These are phyloP conservation scores for Andrographis paniculata DNA, from an alignment of 305 asterid species.

Conservation along the genomic window DNA sequence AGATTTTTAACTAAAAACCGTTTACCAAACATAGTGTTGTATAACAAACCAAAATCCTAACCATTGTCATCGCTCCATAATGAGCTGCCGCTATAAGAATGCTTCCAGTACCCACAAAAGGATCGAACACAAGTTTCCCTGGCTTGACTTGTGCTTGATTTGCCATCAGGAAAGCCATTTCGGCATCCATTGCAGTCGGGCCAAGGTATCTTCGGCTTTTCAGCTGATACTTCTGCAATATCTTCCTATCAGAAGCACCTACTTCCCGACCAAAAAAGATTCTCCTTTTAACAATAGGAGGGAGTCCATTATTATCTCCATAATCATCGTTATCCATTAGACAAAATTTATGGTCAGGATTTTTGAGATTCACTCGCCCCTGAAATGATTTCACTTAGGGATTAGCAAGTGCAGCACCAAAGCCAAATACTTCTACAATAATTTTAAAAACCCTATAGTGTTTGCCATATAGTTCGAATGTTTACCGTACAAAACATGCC, in stretches of 20 bases:
- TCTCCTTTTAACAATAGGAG: conserved; percentile 57
- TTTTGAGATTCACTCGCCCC: conserved; percentile 79
- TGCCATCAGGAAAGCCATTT: conserved; percentile 98
- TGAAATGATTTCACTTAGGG: conserved; percentile 25
- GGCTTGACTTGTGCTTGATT: conserved; percentile 85
- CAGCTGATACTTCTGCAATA: conserved; percentile 84
- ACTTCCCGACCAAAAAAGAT: conserved; percentile 86
- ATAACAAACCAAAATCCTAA: conserved; percentile 28
- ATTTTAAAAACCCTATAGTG: conserved; percentile 1
- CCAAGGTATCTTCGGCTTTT: conserved; percentile 97
- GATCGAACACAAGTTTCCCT: conserved; percentile 89
- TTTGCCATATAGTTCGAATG: not conserved
- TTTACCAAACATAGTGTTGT: conserved; percentile 4
- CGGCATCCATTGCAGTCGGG: conserved; percentile 99
- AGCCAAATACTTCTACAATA: not conserved
- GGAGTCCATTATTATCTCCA: conserved; percentile 80
- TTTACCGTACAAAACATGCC: not conserved
- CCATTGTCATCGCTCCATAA: conserved; percentile 99
- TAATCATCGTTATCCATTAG: conserved; percentile 77
- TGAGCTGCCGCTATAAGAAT: conserved; percentile 97
- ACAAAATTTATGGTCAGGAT: conserved; percentile 71
- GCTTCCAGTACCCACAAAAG: conserved; percentile 99
- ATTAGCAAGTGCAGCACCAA: not conserved
- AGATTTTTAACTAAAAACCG: not conserved
- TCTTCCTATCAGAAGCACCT: conserved; percentile 80